phyloP scores from a whole-genome alignment of 352 stramenopile species.

The Plasmopara viticola region DNA sequence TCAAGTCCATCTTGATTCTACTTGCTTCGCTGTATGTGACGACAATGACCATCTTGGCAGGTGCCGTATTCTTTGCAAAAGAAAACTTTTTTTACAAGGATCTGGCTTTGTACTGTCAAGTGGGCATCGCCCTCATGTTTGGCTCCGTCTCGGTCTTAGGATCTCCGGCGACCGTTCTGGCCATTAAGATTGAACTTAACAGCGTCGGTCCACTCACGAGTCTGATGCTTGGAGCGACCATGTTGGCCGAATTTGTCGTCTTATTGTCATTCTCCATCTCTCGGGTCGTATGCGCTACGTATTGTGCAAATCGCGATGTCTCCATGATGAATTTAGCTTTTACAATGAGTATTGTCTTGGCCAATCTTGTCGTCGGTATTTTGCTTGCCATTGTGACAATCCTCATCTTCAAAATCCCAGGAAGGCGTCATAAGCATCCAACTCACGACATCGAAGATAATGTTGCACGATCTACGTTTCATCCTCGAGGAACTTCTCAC shows the following conservation, averaged over 20 bases:
- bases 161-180: conserved; percentile 60
- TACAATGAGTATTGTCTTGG: conserved; percentile 45
- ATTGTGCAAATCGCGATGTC: conserved; percentile 48
- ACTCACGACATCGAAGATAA: conserved; percentile 5
- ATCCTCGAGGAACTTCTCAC: conserved; percentile 9
- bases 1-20: conserved; percentile 48
- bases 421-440: conserved; percentile 3
- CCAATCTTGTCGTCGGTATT: conserved; percentile 41
- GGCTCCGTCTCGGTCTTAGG: conserved; percentile 58
- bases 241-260: conserved; percentile 63
- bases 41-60: conserved; percentile 42
- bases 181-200: conserved; percentile 72
- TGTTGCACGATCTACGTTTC: conserved; percentile 4
- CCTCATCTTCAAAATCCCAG: conserved; percentile 52
- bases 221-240: conserved; percentile 62
- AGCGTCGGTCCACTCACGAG: conserved; percentile 64
- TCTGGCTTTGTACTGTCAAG: conserved; percentile 34
- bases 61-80: conserved; percentile 26
- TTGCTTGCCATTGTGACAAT: conserved; percentile 38
- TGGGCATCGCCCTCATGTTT: conserved; percentile 64
- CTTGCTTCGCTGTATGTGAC: conserved; percentile 34
- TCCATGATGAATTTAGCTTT: conserved; percentile 48
- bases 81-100: conserved; percentile 43
- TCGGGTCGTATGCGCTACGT: conserved; percentile 48
- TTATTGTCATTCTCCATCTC: conserved; percentile 58